phyloP scores from a whole-genome alignment of 176 grass and related monocot species.

The Cenchrus purpureus region DNA sequence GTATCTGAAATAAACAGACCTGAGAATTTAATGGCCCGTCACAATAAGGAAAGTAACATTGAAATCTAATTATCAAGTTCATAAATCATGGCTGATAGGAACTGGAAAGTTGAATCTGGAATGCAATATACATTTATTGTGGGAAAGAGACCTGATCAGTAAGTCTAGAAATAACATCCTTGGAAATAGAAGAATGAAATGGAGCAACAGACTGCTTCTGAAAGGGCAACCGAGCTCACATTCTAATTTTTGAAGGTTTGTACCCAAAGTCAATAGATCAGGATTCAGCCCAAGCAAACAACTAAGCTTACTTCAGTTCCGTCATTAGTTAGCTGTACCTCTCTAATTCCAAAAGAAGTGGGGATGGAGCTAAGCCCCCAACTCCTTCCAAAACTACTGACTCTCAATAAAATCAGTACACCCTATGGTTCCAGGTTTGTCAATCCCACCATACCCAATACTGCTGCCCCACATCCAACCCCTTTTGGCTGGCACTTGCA shows the following conservation, averaged over 20 bases:
- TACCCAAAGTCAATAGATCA: background rate
- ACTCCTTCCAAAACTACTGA: constrained; percentile 6
- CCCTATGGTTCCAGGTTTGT: constrained; percentile 11
- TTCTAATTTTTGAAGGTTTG: background rate
- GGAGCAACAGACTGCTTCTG: background rate
- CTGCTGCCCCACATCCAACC: background rate
- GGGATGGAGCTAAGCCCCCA: constrained; percentile 10
- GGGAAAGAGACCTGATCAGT: background rate
- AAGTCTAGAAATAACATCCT: background rate
- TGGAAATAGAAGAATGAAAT: background rate
- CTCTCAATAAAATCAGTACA: constrained; percentile 11
- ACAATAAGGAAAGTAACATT: background rate
- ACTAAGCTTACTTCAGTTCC: constrained; percentile 20
- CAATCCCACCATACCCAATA: constrained; percentile 1
- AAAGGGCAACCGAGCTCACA: background rate
- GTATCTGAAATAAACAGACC: too few relatives aligned
- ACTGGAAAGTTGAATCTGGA: background rate
- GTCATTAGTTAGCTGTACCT: constrained; percentile 24
- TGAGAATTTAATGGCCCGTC: background rate
- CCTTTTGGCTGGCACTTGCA: constrained; percentile 4
- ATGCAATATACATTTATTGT: background rate
- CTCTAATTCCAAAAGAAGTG: constrained; percentile 18
- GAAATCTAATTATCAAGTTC: background rate
- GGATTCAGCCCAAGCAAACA: background rate
- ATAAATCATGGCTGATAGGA: background rate